Evolutionary conservation across 2,329 filamentous ascomycete species (phyloP), one percentile per base, ranked within the genome.

Genomic region (Xylaria arbuscula): DNA sequence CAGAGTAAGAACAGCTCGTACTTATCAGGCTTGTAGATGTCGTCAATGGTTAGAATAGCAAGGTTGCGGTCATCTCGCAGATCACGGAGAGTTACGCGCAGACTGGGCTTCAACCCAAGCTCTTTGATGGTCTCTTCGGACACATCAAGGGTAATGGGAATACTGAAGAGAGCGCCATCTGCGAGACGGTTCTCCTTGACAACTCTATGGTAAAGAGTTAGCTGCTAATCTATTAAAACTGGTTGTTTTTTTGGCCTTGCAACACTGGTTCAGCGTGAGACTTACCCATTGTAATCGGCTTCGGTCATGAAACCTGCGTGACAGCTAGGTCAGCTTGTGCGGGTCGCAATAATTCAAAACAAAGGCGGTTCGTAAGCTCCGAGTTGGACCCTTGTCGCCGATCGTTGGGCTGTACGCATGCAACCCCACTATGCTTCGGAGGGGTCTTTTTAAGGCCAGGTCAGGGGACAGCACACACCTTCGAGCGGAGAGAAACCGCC

Each of bases 401-500:
- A 64, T 53, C 24, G 54, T 61, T 28, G 40, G 48, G 47, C 13
- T 22, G 24, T 61, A 47, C 28, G 62, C 24, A 40, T 61, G 36
- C 19, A 62, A 53, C 32, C 67, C 69, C 62, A 68, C 63, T 51
- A 66, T 45, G 34, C 32, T 28, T 60, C 48, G 64, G 48, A 63
- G 42, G 53, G 64, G 58, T 47, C 40, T 58, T 42, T 19, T 42
- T 19, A 57, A 56, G 32, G 28, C 9, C n/a, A 10, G 19, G 7
- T 19, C 3, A 9, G 13, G 42, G 51, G 51, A 42, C 36, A 48
- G 32, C 51, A 87, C 89, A 72, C 77, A 97, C 94, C 96, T 89
- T 99, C 95, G 48, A 99, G 89, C 68, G 96, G 96, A 73, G 94
- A 98, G 86, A 99, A 99, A 73, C 96, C 96, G 80, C 96, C 96